These are phyloP conservation scores for Suhomyces taliae DNA, from an alignment of 1,139 yeast species.

Conservation along the genomic window DNA sequence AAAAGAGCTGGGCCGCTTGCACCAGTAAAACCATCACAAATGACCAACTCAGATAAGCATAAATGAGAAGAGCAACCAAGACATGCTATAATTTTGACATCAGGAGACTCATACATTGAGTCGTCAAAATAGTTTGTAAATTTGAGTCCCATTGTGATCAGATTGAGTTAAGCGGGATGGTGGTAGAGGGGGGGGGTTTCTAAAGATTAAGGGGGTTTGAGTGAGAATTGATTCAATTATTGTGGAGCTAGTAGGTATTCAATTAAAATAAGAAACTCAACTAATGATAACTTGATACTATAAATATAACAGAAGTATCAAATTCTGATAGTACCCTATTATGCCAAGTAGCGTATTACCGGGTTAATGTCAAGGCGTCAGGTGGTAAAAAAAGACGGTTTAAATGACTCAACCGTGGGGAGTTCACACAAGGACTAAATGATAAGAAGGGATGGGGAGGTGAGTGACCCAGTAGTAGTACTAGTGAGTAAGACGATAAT, in stretches of 20 bases:
- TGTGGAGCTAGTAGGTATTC: background rate
- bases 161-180: background rate
- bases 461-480: too few species aligned
- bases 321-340: too few species aligned
- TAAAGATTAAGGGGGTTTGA: background rate
- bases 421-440: too few species aligned
- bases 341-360: too few species aligned
- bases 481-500: too few species aligned
- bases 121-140: slow-evolving; percentile 41
- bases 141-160: slow-evolving; percentile 37
- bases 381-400: too few species aligned
- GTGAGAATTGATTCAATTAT: background rate
- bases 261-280: too few species aligned
- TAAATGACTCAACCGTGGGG: too few species aligned
- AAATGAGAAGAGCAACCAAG: slow-evolving; percentile 54
- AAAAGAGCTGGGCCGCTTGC: slow-evolving; percentile 53
- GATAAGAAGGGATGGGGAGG: too few species aligned
- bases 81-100: slow-evolving; percentile 49
- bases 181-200: background rate
- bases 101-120: slow-evolving; percentile 32
- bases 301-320: too few species aligned
- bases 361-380: too few species aligned
- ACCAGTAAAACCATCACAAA: slow-evolving; percentile 53
- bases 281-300: too few species aligned
- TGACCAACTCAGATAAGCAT: slow-evolving; percentile 45